Evolutionary conservation across 192 early-diverging fungal genomes (phyloP).

Genomic region (Chytriomyces sp.): DNA sequence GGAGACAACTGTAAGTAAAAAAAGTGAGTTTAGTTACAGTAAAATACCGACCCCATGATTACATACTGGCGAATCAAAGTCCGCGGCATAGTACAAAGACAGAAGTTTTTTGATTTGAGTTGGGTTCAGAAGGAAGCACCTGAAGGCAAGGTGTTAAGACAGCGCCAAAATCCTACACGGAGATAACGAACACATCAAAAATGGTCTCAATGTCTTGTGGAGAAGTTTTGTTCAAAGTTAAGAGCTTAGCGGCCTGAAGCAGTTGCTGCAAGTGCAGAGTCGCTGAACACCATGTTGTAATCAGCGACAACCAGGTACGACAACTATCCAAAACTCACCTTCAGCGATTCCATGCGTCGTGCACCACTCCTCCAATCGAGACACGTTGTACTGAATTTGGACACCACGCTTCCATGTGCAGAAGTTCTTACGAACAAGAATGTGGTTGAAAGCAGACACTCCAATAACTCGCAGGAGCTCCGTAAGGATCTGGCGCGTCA

Average conservation of each 20-base stretch:
- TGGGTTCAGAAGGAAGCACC: conserved; percentile 90
- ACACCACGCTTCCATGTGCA: conserved; percentile 97
- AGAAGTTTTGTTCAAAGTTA: conserved; percentile 91
- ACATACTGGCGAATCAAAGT: conserved; percentile 86
- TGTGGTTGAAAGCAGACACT: conserved; percentile 93
- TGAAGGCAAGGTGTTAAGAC: background rate
- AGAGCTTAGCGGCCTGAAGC: conserved; percentile 93
- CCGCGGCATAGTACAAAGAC: conserved; percentile 90
- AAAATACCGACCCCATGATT: conserved; percentile 1
- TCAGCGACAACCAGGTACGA: background rate
- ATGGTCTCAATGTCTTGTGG: conserved; percentile 95
- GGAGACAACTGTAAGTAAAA: conserved; percentile 71
- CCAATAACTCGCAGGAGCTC: conserved; percentile 97
- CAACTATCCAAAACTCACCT: conserved; percentile 59
- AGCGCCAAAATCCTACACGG: background rate
- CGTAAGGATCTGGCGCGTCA: conserved; percentile 90
- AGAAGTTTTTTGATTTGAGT: conserved; percentile 98
- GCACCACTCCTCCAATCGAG: conserved; percentile 98
- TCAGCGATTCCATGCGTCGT: conserved; percentile 92
- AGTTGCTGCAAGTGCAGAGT: conserved; percentile 89
- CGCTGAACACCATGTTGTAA: conserved; percentile 26
- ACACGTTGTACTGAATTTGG: conserved; percentile 99
- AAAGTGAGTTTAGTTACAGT: background rate
- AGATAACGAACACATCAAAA: conserved; percentile 75
- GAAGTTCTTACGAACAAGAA: conserved; percentile 98